These are phyloP conservation scores for Phialophora verrucosa DNA, from an alignment of 2,329 filamentous ascomycete genomes.

Conservation along the genomic window DNA sequence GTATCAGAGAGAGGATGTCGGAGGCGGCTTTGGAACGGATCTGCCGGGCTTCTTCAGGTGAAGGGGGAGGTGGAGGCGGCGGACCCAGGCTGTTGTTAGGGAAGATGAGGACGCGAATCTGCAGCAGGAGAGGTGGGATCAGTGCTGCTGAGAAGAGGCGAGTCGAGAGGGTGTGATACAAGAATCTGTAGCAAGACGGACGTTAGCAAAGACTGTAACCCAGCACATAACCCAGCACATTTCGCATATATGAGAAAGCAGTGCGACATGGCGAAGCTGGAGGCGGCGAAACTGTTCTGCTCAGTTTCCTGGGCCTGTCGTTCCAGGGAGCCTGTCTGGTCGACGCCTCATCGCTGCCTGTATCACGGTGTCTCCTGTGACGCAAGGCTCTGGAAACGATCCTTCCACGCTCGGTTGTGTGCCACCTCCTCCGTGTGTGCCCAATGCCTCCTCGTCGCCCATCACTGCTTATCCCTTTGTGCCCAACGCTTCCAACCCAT, in stretches of 20 bases:
- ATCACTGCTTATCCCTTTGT: slow-evolving; percentile 20
- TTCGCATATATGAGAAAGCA: neutral
- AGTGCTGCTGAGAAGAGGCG: slow-evolving; percentile 67
- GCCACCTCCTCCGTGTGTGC: slow-evolving; percentile 5
- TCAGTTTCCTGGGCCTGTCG: neutral
- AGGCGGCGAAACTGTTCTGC: neutral
- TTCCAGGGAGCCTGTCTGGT: neutral
- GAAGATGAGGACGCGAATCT: slow-evolving; percentile 78
- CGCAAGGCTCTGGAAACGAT: slow-evolving; percentile 11
- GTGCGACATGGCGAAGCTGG: neutral
- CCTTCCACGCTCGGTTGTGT: neutral
- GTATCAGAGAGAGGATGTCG: slow-evolving; percentile 51
- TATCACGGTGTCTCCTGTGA: slow-evolving; percentile 3
- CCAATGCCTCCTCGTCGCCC: slow-evolving; percentile 16
- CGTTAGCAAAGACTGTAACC: slow-evolving; percentile 21
- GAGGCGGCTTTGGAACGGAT: slow-evolving; percentile 54
- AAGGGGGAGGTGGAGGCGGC: slow-evolving; percentile 37
- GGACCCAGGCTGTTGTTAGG: slow-evolving; percentile 62
- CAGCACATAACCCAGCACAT: neutral
- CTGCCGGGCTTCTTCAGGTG: slow-evolving; percentile 34
- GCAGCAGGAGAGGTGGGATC: slow-evolving; percentile 64
- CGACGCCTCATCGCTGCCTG: neutral
- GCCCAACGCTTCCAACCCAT: slow-evolving; percentile 17
- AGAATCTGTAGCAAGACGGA: slow-evolving; percentile 46
- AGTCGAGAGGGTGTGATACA: slow-evolving; percentile 59